These are phyloP conservation scores for Wickerhamiella occidentalis DNA, from an alignment of 805 yeast genomes.

Conservation along the genomic window DNA sequence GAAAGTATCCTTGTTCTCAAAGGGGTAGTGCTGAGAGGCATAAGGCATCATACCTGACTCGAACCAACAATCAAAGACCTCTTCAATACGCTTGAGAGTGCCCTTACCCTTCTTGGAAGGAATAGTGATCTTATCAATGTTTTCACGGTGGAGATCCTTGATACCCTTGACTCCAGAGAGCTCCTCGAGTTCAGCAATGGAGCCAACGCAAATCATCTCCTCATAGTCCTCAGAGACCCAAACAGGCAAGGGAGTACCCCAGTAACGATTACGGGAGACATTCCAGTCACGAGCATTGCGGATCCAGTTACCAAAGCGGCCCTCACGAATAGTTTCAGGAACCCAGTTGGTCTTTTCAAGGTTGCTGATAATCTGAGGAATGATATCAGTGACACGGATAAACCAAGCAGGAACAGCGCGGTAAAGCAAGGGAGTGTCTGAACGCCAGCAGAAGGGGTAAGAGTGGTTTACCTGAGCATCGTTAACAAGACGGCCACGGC, in stretches of 20 bases:
- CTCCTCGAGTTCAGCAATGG: conserved; percentile 72
- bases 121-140: conserved; percentile 80
- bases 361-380: conserved; percentile 80
- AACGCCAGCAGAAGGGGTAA: conserved; percentile 99
- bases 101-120: conserved; percentile 90
- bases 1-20: conserved; percentile 68
- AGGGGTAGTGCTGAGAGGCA: conserved; percentile 94
- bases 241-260: conserved; percentile 99
- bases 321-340: conserved; percentile 78
- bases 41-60: conserved; percentile 99
- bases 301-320: conserved; percentile 95
- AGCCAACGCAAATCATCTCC: conserved; percentile 89
- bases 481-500: conserved; percentile 58
- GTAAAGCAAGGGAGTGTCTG: conserved; percentile 93
- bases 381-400: conserved; percentile 72
- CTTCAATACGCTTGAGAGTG: conserved; percentile 76
- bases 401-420: conserved; percentile 99
- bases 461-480: conserved; percentile 84
- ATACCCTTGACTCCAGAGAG: conserved; percentile 72
- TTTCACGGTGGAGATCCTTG: conserved; percentile 88
- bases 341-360: conserved; percentile 91
- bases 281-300: conserved; percentile 99
- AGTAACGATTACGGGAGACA: conserved; percentile 92
- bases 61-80: conserved; percentile 99
- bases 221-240: conserved; percentile 93